Evolutionary conservation across 768 basidiomycete species (phyloP).

Genomic region (Amanita rubescens): DNA sequence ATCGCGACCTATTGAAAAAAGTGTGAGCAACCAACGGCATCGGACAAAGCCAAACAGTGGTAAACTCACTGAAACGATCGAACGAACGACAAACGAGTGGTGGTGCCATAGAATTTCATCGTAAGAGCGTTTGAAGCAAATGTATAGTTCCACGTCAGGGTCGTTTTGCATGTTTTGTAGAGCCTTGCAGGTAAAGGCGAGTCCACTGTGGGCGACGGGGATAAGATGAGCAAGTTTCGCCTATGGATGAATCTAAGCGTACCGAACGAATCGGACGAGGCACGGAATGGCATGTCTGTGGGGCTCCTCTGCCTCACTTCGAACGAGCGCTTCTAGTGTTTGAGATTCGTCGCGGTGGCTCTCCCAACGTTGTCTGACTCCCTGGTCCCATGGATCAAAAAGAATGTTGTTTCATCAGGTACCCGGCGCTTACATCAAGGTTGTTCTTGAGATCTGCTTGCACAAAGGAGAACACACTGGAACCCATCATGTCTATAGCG

Average conservation of each 20-base stretch:
- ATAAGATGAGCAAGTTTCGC: no score
- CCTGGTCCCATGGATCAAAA: constrained; percentile 29
- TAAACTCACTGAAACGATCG: constrained; percentile 49
- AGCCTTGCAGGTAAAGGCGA: constrained; percentile 61
- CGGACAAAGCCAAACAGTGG: no score
- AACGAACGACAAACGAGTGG: constrained; percentile 60
- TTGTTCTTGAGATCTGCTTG: constrained; percentile 55
- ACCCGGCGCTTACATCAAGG: neutral
- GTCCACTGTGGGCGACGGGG: no score
- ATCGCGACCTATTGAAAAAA: constrained; percentile 46
- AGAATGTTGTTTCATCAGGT: neutral
- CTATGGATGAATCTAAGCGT: constrained; percentile 18
- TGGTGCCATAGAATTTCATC: constrained; percentile 61
- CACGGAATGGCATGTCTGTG: constrained; percentile 49
- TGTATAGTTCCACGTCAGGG: constrained; percentile 42
- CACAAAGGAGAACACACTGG: constrained; percentile 65
- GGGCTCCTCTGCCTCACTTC: constrained; percentile 36
- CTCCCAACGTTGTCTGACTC: constrained; percentile 53
- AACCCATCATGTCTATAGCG: constrained; percentile 55
- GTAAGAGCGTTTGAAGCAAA: constrained; percentile 67
- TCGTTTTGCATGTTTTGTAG: constrained; percentile 60
- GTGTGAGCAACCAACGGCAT: no score
- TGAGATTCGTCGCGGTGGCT: constrained; percentile 32
- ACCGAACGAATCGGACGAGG: constrained; percentile 63
- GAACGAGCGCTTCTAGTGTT: constrained; percentile 58